Evolutionary conservation across 2,329 filamentous ascomycete species (phyloP).

Genomic region (Fusarium burgessii): DNA sequence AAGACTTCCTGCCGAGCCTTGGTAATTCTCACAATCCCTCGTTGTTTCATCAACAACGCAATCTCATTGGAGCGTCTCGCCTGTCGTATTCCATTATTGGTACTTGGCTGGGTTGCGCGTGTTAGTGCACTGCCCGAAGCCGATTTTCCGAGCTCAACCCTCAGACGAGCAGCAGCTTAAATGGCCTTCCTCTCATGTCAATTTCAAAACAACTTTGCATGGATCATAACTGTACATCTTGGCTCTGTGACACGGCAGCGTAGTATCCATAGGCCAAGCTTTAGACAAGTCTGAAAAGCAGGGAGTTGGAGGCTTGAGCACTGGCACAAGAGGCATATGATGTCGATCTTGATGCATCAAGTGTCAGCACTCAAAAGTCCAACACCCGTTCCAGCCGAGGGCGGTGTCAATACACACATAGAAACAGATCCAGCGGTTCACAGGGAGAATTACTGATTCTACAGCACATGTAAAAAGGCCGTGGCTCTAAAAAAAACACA

Average conservation of each 20-base stretch:
- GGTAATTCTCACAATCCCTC: not conserved
- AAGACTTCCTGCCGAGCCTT: slow-evolving; percentile 9
- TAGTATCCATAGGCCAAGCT: slow-evolving; percentile 30
- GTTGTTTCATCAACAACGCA: slow-evolving; percentile 1
- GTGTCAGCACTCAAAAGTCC: slow-evolving; percentile 8
- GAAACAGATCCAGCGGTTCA: slow-evolving; percentile 5
- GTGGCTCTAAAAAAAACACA: slow-evolving; percentile 28
- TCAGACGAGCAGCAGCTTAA: slow-evolving; percentile 9
- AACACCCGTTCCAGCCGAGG: slow-evolving; percentile 22
- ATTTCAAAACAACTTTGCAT: slow-evolving; percentile 17
- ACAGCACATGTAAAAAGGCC: slow-evolving; percentile 1
- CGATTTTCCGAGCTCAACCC: slow-evolving; percentile 34
- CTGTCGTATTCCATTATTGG: slow-evolving; percentile 17
- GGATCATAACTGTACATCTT: slow-evolving; percentile 18
- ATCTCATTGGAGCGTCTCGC: slow-evolving; percentile 15
- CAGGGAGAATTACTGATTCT: not conserved
- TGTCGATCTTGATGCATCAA: slow-evolving; percentile 33
- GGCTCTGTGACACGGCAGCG: slow-evolving; percentile 24
- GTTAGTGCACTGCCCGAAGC: slow-evolving; percentile 26
- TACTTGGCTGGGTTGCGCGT: slow-evolving; percentile 17
- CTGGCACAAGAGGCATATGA: slow-evolving; percentile 10
- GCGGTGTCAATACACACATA: slow-evolving; percentile 22
- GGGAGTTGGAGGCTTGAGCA: slow-evolving; percentile 22
- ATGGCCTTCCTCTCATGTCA: slow-evolving; percentile 15
- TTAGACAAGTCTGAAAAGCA: slow-evolving; percentile 31